These are phyloP conservation scores for Xylaria hypoxylon DNA, from an alignment of 2,329 filamentous ascomycete species.

Conservation along the genomic window DNA sequence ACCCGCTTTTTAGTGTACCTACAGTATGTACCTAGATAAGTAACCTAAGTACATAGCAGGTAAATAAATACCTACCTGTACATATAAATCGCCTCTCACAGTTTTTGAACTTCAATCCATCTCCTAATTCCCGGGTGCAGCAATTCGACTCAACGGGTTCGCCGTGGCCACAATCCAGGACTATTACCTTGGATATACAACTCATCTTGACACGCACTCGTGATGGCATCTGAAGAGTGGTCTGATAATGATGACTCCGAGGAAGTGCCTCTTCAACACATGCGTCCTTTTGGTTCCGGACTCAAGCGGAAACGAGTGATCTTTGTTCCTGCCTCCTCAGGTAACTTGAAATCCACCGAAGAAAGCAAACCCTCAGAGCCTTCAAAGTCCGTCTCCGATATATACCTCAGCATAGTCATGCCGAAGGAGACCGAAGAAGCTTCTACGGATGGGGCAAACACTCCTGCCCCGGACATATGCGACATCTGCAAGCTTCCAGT, in stretches of 20 bases:
- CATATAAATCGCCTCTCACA: constrained; percentile 11
- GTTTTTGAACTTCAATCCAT: background rate
- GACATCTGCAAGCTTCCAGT: constrained; percentile 71
- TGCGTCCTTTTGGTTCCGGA: constrained; percentile 67
- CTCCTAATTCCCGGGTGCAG: background rate
- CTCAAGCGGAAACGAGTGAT: constrained; percentile 65
- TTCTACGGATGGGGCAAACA: constrained; percentile 29
- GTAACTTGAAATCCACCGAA: constrained; percentile 49
- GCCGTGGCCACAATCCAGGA: background rate
- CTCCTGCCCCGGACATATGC: constrained; percentile 56
- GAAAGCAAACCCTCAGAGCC: constrained; percentile 43
- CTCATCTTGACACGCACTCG: background rate
- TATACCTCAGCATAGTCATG: constrained; percentile 77
- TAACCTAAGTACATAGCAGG: background rate
- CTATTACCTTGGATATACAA: background rate
- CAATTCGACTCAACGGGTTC: background rate
- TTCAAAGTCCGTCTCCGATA: constrained; percentile 61
- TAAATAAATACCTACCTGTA: background rate
- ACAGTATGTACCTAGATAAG: too few relatives aligned
- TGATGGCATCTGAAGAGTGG: constrained; percentile 44
- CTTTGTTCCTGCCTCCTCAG: constrained; percentile 67
- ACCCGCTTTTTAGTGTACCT: background rate
- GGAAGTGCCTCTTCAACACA: constrained; percentile 65
- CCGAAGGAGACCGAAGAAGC: constrained; percentile 51
- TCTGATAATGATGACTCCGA: constrained; percentile 46